phyloP scores from a whole-genome alignment of 2,329 filamentous ascomycete species.

The Colletotrichum liriopes region DNA sequence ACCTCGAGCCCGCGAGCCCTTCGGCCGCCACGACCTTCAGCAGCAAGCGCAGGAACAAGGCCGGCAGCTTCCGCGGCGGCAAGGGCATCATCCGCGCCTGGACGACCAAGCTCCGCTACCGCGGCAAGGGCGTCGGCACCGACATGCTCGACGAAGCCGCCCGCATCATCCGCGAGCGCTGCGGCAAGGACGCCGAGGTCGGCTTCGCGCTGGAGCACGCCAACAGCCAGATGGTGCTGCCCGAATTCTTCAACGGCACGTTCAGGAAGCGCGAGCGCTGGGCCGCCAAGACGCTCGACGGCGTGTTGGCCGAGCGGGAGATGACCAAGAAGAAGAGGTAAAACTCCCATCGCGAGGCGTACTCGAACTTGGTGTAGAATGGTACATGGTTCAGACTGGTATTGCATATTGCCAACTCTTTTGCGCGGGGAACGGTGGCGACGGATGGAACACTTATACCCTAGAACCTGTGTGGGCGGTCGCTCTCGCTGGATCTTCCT shows the following conservation, averaged over 20 bases:
- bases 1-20: slow-evolving; percentile 66
- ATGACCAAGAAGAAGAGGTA: slow-evolving; percentile 63
- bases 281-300: slow-evolving; percentile 69
- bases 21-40: slow-evolving; percentile 42
- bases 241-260: slow-evolving; percentile 72
- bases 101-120: slow-evolving; percentile 81
- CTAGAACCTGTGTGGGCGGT: not conserved
- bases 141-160: slow-evolving; percentile 83
- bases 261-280: slow-evolving; percentile 73
- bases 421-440: too few species aligned
- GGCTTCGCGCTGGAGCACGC: slow-evolving; percentile 85
- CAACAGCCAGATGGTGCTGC: slow-evolving; percentile 77
- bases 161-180: slow-evolving; percentile 75
- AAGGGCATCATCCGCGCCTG: slow-evolving; percentile 84
- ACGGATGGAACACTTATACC: slow-evolving; percentile 16
- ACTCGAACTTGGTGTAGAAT: not conserved
- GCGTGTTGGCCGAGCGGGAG: slow-evolving; percentile 66
- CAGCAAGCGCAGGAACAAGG: slow-evolving; percentile 56
- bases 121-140: slow-evolving; percentile 79
- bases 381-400: not conserved
- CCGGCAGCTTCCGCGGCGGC: slow-evolving; percentile 66
- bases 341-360: slow-evolving; percentile 40
- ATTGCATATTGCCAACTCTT: not conserved
- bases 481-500: not conserved
- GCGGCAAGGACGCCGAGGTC: slow-evolving; percentile 77